A percentile compares a stretch with the other conserved stretches of the same genome.
Conservation (phyloP, 2,329 filamentous ascomycete species). For the Raffaelea albimanens region DNA sequence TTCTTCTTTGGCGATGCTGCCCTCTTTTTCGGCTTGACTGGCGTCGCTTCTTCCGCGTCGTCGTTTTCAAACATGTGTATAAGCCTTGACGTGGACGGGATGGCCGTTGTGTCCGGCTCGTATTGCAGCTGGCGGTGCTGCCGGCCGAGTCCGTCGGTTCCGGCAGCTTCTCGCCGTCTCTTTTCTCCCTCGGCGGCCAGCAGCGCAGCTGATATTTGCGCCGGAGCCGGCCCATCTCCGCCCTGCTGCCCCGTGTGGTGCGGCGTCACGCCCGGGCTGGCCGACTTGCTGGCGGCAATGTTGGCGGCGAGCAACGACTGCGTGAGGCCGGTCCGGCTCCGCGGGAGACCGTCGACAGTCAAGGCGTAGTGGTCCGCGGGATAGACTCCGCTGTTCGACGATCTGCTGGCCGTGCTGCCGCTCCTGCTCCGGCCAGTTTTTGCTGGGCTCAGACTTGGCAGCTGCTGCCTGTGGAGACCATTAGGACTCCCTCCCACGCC, state of each 20-base stretch:
- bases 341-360: background rate
- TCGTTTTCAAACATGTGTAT: slow-evolving; percentile 60
- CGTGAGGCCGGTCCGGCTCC: slow-evolving; percentile 14
- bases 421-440: too few relatives aligned
- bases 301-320: slow-evolving; percentile 54
- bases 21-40: slow-evolving; percentile 10
- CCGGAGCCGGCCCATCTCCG: background rate
- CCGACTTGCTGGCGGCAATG: slow-evolving; percentile 52
- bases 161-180: slow-evolving; percentile 1
- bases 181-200: slow-evolving; percentile 3
- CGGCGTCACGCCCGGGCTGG: slow-evolving; percentile 33
- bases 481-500: too few relatives aligned
- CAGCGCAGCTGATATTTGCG: slow-evolving; percentile 6
- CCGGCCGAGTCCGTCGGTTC: background rate
- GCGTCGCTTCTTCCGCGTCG: slow-evolving; percentile 22
- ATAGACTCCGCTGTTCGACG: too few relatives aligned
- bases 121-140: background rate
- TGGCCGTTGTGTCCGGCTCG: slow-evolving; percentile 41
- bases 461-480: background rate
- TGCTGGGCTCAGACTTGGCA: too few relatives aligned
- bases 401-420: too few relatives aligned
- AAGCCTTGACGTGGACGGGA: slow-evolving; percentile 53
- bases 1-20: background rate
- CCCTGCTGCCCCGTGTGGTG: slow-evolving; percentile 24
- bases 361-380: too few relatives aligned